Evolutionary conservation across 768 basidiomycete genomes (phyloP).

Genomic region (Psilocybe sp.): DNA sequence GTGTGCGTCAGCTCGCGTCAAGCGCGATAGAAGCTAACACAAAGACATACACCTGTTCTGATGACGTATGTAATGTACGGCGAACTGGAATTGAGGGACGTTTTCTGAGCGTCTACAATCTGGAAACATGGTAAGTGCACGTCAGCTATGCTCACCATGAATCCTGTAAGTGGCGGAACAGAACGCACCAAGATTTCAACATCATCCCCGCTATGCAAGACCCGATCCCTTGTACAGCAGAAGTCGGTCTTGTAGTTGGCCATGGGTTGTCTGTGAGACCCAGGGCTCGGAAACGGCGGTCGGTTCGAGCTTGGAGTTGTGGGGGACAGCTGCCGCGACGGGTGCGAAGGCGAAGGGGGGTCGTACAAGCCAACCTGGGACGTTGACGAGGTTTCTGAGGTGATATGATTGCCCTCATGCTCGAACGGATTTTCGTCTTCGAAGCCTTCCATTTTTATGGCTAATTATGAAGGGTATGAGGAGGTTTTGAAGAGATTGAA

Average conservation of each 20-base stretch:
- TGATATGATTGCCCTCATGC: conserved; percentile 38
- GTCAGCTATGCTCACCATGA: conserved; percentile 2
- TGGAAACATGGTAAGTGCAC: conserved; percentile 24
- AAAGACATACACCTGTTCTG: conserved; percentile 64
- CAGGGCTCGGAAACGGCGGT: conserved; percentile 55
- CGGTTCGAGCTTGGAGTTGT: conserved; percentile 31
- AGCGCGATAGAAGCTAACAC: conserved; percentile 5
- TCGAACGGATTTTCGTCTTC: conserved; percentile 73
- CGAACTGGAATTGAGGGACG: conserved; percentile 79
- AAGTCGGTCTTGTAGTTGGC: conserved; percentile 70
- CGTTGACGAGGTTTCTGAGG: conserved; percentile 54
- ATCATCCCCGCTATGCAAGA: conserved; percentile 80
- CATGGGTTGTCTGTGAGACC: conserved; percentile 50
- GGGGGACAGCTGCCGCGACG: conserved; percentile 47
- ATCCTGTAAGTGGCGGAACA: neutral
- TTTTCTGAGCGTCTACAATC: conserved; percentile 97
- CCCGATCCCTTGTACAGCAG: conserved; percentile 73
- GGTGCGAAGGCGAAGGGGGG: conserved; percentile 50
- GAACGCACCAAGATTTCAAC: conserved; percentile 72
- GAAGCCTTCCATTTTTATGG: conserved; percentile 26
- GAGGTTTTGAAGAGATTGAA: neutral
- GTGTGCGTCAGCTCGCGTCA: conserved; percentile 4
- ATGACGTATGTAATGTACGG: conserved; percentile 96
- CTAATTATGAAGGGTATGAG: neutral
- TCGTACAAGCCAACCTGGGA: conserved; percentile 55